Percentiles rank a stretch among this genome's conserved stretches.
phyloP scores from a whole-genome alignment of 2,329 filamentous ascomycete genomes.

The Verticillium nubilum region DNA sequence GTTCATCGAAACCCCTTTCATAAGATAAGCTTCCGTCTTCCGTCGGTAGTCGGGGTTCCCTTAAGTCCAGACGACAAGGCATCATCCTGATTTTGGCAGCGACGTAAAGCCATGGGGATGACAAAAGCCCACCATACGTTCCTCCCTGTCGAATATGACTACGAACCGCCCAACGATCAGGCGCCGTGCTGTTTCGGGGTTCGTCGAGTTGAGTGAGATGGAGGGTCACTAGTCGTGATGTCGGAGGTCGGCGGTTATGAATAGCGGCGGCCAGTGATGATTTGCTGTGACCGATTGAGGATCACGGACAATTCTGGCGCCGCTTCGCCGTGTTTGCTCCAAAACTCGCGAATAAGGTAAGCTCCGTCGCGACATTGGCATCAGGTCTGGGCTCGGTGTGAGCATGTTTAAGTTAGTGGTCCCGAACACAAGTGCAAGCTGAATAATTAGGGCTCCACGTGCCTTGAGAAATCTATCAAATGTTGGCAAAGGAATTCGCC shows the following conservation, averaged over 20 bases:
- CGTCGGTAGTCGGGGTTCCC: background rate
- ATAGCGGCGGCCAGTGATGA: background rate
- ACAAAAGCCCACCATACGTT: background rate
- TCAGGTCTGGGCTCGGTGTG: background rate
- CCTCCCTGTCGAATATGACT: background rate
- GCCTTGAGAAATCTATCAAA: background rate
- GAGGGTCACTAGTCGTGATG: background rate
- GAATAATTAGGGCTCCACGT: background rate
- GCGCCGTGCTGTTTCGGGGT: background rate
- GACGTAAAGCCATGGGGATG: background rate
- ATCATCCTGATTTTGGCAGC: background rate
- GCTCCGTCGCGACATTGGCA: background rate
- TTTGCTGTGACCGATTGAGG: background rate
- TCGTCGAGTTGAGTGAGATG: background rate
- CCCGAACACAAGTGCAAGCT: background rate
- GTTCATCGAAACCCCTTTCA: background rate
- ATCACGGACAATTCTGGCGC: background rate
- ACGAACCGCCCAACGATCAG: background rate
- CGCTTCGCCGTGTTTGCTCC: background rate
- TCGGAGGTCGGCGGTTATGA: background rate
- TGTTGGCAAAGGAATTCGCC: background rate
- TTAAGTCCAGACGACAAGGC: background rate
- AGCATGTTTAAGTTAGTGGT: background rate
- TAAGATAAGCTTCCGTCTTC: background rate
- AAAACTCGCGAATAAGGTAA: background rate